Evolutionary conservation across 495 filamentous ascomycete species (phyloP), one percentile per base, ranked within the genome.

Genomic region (Penicillium fimorum): DNA sequence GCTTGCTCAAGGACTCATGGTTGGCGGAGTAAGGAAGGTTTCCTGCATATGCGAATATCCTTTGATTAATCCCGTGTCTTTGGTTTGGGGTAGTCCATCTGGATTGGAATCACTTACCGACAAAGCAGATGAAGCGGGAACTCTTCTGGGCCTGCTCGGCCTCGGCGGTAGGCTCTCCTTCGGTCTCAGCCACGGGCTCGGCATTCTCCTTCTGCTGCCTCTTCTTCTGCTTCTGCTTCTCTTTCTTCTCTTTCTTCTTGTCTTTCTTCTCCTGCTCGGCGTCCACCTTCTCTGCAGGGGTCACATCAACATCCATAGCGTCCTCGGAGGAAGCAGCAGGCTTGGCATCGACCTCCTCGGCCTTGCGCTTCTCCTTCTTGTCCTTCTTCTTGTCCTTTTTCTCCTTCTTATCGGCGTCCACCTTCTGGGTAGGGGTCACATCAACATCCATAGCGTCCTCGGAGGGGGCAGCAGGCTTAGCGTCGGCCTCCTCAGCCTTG

Each of bases 11-110:
- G 13, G 84, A 72, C 17, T 82, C 81, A 40, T 74, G 76, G 13
- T 87, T 96, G 41, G 90, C 88, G 45, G 79, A 84, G 82, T 81
- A 97, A 47, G 94, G 94, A 10, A 97, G 88, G 79, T 97, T 97
- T 62, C 87, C 86, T 87, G 55, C 12, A 13, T 20, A 22, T 57
- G 5, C 30, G 32, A 30, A 32, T 12, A 20, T 59, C 15, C 24
- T 12, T 32, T 13, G 33, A 22, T 49, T 30, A 24, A 41, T 22
- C 10, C n/a, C 9, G 20, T 5, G 13, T 33, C 24, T 40, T 42
- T 10, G 9, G 30, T 24, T 45, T 61, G 55, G 62, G 48, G 38
- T 13, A n/a, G 13, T 55, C 29, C 24, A 35, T 48, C 11, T 44
- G 20, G 22, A 9, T 41, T 47, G 52, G 42, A 18, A 13, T n/a